Evolutionary conservation across 2,329 filamentous ascomycete genomes (phyloP).

Genomic region (Anthostomella pinea): DNA sequence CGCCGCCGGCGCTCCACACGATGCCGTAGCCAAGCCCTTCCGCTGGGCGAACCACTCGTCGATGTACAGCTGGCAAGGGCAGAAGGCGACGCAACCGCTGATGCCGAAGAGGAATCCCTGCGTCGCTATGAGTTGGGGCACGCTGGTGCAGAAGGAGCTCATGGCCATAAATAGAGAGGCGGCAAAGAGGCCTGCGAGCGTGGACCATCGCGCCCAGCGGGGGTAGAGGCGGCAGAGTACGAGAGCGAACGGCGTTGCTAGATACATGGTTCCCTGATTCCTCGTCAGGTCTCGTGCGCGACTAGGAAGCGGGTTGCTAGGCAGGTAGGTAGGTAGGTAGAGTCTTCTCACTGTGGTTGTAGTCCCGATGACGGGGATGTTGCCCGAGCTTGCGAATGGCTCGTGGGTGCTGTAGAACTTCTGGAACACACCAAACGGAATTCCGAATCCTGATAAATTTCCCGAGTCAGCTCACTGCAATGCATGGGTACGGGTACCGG

Average conservation of each 20-base stretch:
- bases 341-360: too few relatives aligned
- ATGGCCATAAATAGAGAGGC: slow-evolving; percentile 52
- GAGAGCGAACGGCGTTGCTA: slow-evolving; percentile 49
- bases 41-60: slow-evolving; percentile 61
- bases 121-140: slow-evolving; percentile 54
- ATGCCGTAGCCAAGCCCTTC: slow-evolving; percentile 61
- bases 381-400: slow-evolving; percentile 52
- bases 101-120: slow-evolving; percentile 62
- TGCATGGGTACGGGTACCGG: too few relatives aligned
- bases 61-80: slow-evolving; percentile 50
- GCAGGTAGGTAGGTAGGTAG: too few relatives aligned
- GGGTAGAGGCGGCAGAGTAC: slow-evolving; percentile 43
- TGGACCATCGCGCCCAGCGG: slow-evolving; percentile 38
- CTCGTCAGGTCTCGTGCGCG: too few relatives aligned
- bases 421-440: slow-evolving; percentile 69
- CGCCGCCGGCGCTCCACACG: slow-evolving; percentile 56
- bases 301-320: slow-evolving; percentile 34
- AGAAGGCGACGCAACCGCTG: slow-evolving; percentile 54
- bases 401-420: slow-evolving; percentile 62
- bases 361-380: slow-evolving; percentile 63
- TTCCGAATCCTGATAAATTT: slow-evolving; percentile 55
- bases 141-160: slow-evolving; percentile 50
- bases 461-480: too few relatives aligned
- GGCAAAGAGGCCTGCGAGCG: slow-evolving; percentile 45
- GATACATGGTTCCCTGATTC: slow-evolving; percentile 56